These are phyloP conservation scores for Blastomyces percursus DNA, from an alignment of 2,329 filamentous ascomycete genomes.

Conservation along the genomic window DNA sequence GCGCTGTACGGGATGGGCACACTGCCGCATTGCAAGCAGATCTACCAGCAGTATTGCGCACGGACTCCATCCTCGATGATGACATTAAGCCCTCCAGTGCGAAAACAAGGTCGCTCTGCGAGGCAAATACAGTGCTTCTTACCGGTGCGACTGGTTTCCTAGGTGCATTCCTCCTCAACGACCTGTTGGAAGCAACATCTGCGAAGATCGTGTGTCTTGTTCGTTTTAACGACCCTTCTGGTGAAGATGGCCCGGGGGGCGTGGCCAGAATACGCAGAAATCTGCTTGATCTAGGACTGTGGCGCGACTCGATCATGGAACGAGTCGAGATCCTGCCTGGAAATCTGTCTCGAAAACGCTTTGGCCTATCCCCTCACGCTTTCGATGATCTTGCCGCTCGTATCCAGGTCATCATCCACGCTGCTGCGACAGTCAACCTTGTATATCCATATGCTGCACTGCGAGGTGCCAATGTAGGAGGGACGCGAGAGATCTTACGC, in stretches of 20 bases:
- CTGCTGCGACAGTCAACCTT: conserved; percentile 66
- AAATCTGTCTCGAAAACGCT: conserved; percentile 56
- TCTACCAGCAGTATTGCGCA: conserved; percentile 55
- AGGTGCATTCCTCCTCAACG: conserved; percentile 61
- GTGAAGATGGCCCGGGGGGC: conserved; percentile 53
- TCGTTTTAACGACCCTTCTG: conserved; percentile 56
- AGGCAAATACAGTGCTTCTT: conserved; percentile 58
- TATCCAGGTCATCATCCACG: conserved; percentile 64
- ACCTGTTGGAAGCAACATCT: conserved; percentile 55
- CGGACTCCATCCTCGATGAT: conserved; percentile 55
- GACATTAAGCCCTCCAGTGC: conserved; percentile 52
- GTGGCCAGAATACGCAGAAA: conserved; percentile 65
- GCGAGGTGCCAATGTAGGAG: conserved; percentile 63
- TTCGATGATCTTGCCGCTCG: conserved; percentile 56
- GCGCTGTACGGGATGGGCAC: conserved; percentile 58
- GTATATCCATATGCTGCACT: conserved; percentile 73
- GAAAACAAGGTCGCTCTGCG: conserved; percentile 48
- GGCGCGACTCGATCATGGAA: conserved; percentile 66
- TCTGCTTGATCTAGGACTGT: conserved; percentile 65
- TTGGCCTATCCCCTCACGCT: conserved; percentile 55
- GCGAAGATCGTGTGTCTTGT: conserved; percentile 63
- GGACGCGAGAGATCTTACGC: conserved; percentile 64
- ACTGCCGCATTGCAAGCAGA: conserved; percentile 66
- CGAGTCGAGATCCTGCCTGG: conserved; percentile 65
- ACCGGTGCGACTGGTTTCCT: conserved; percentile 69